These are phyloP conservation scores for Thalia dealbata DNA, from an alignment of 176 grass and related monocot species.

Conservation along the genomic window DNA sequence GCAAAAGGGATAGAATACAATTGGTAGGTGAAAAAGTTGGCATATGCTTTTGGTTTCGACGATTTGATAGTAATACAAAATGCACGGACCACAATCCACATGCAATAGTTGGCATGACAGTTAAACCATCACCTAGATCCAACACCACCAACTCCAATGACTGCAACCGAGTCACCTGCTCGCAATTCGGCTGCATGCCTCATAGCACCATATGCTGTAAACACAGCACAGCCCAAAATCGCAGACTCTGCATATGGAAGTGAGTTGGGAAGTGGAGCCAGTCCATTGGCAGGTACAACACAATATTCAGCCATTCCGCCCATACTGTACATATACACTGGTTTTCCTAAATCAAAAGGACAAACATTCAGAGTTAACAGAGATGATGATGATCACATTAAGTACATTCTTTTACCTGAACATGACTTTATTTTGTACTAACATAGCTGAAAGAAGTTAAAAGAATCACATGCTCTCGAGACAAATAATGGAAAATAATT, in stretches of 20 bases:
- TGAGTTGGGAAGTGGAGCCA: constrained; percentile 61
- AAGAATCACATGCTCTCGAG: neutral
- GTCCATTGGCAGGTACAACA: constrained; percentile 78
- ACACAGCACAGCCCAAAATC: constrained; percentile 90
- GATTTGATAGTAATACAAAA: neutral
- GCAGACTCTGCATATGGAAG: constrained; percentile 87
- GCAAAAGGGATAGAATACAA: neutral
- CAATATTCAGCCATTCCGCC: constrained; percentile 91
- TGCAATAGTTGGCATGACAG: neutral
- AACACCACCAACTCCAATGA: constrained; percentile 96
- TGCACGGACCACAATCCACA: neutral
- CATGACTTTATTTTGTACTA: neutral
- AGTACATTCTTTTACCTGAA: neutral
- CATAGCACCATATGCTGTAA: constrained; percentile 91
- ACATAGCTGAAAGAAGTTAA: neutral
- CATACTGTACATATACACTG: constrained; percentile 99
- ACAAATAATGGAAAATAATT: neutral
- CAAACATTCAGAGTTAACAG: constrained; percentile 15
- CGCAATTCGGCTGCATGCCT: constrained; percentile 88
- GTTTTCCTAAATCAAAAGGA: constrained; percentile 47
- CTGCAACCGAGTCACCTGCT: constrained; percentile 85
- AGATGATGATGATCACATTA: neutral
- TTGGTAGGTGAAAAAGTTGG: neutral
- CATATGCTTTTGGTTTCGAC: neutral
- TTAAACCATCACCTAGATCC: constrained; percentile 58